Evolutionary conservation across 2,329 filamentous ascomycete species (phyloP), one percentile per base, ranked within the genome.

Genomic region (Fusarium sp.): DNA sequence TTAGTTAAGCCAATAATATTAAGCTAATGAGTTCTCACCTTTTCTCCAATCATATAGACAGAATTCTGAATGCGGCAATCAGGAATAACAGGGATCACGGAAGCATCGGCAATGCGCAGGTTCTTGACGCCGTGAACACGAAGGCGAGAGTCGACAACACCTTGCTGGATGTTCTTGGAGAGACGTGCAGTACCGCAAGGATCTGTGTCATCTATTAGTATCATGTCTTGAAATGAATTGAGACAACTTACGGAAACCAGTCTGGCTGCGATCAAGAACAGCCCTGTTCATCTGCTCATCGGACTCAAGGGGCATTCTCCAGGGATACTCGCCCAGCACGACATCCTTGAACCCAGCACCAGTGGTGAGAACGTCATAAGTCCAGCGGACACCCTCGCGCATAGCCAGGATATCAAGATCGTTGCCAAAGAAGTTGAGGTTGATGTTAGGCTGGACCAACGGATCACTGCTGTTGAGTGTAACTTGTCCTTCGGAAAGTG

Each of bases 11-110:
- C 11, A 50, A 1, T 1, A 13, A 1, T 7, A 10, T 9, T 2
- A n/a, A 2, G 4, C 0, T 1, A 2, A 20, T 8, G 3, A 7
- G 3, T 2, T 23, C 33, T 39, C 1, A 38, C 80, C 80, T 85
- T 89, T 74, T 90, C 88, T 20, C 80, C 87, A 61, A 89, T 75
- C 83, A 86, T 87, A 70, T 90, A 90, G 6, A 89, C 87, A 4
- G 84, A 82, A 69, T 87, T 88, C 74, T 89, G 87, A 53, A 88
- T 88, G 3, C 86, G 82, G 44, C 78, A 86, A 81, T 81, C 87
- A 63, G 74, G 86, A 77, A 82, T 88, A 76, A 88, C 80, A 0
- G 86, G 87, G 18, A 89, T 84, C 23, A 88, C 76, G 0, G 84
- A 87, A 0, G 86, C 86, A 72, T 89, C 87, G 33, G 85, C 83